Percentiles rank a stretch among this genome's conserved stretches.
Conservation (phyloP, 2,329 filamentous ascomycete species). For the Tolypocladium tundrense region DNA sequence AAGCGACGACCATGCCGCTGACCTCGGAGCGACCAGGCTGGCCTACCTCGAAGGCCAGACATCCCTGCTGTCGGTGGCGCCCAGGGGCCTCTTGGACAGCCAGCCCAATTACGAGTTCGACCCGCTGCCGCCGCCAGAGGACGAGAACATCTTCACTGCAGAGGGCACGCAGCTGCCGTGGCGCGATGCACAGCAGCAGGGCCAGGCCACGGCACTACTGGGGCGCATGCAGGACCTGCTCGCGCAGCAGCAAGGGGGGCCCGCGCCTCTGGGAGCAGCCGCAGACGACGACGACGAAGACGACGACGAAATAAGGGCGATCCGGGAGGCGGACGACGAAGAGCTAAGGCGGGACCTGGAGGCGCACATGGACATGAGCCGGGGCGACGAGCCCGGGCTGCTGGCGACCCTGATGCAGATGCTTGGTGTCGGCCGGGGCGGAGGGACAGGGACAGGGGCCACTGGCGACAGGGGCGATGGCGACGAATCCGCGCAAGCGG, state of each 20-base stretch:
- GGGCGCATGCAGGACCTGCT: conserved; percentile 19
- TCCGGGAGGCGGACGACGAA: conserved; percentile 17
- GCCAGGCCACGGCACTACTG: conserved; percentile 11
- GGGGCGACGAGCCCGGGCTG: conserved; percentile 16
- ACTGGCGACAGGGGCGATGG: conserved; percentile 6
- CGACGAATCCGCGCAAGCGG: conserved; percentile 1
- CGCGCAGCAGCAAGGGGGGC: conserved; percentile 10
- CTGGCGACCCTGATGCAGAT: conserved; percentile 14
- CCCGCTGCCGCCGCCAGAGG: conserved; percentile 60
- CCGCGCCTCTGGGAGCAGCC: background rate
- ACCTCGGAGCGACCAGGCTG: conserved; percentile 56
- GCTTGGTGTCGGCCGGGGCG: conserved; percentile 10
- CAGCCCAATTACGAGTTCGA: conserved; percentile 69
- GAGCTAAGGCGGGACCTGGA: conserved; percentile 21
- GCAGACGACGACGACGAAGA: conserved; percentile 11
- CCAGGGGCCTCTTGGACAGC: conserved; percentile 50
- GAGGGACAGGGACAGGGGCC: background rate
- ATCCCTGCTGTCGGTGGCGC: conserved; percentile 58
- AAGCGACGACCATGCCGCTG: conserved; percentile 25
- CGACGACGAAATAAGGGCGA: conserved; percentile 14
- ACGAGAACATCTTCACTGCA: conserved; percentile 40
- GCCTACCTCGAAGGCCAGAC: conserved; percentile 69
- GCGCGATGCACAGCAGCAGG: conserved; percentile 15
- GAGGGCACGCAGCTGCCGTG: conserved; percentile 32
- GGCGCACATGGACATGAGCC: conserved; percentile 14